phyloP scores from a whole-genome alignment of 2,329 filamentous ascomycete species.

The Ilyonectria sp. region DNA sequence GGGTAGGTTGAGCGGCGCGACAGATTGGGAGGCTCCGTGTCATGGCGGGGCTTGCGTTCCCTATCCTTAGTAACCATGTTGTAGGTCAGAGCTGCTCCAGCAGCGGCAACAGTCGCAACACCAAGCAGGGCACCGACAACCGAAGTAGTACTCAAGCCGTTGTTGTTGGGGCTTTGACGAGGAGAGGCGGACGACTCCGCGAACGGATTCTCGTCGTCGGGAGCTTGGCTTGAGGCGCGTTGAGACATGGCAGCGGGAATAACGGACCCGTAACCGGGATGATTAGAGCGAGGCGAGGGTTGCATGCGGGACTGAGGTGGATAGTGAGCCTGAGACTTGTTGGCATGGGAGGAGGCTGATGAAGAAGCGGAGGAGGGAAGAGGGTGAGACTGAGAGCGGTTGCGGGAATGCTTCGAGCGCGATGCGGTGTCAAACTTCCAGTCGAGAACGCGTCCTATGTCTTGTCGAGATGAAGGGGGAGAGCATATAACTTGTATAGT shows the following conservation, averaged over 20 bases:
- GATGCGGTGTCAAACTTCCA: slow-evolving; percentile 65
- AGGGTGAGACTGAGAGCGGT: slow-evolving; percentile 44
- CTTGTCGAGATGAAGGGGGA: slow-evolving; percentile 48
- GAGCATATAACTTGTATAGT: slow-evolving; percentile 82
- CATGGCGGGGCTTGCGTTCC: slow-evolving; percentile 58
- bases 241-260: slow-evolving; percentile 44
- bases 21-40: slow-evolving; percentile 58
- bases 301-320: slow-evolving; percentile 36
- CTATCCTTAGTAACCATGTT: slow-evolving; percentile 71
- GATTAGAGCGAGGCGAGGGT: slow-evolving; percentile 25
- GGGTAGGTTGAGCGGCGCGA: slow-evolving; percentile 64
- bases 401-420: slow-evolving; percentile 31
- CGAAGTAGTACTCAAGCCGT: slow-evolving; percentile 70
- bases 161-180: slow-evolving; percentile 55
- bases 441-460: slow-evolving; percentile 62
- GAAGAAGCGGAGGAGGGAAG: slow-evolving; percentile 42
- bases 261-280: slow-evolving; percentile 41
- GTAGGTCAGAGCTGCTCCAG: slow-evolving; percentile 76
- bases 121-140: slow-evolving; percentile 84
- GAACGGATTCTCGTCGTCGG: slow-evolving; percentile 36
- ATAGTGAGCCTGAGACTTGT: slow-evolving; percentile 40
- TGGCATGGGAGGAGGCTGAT: slow-evolving; percentile 39
- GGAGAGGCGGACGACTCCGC: slow-evolving; percentile 44
- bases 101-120: slow-evolving; percentile 78
- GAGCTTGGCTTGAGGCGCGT: slow-evolving; percentile 36